Evolutionary conservation across 2,329 filamentous ascomycete species (phyloP), one percentile per base, ranked within the genome.

Genomic region (Penicillium sp.): DNA sequence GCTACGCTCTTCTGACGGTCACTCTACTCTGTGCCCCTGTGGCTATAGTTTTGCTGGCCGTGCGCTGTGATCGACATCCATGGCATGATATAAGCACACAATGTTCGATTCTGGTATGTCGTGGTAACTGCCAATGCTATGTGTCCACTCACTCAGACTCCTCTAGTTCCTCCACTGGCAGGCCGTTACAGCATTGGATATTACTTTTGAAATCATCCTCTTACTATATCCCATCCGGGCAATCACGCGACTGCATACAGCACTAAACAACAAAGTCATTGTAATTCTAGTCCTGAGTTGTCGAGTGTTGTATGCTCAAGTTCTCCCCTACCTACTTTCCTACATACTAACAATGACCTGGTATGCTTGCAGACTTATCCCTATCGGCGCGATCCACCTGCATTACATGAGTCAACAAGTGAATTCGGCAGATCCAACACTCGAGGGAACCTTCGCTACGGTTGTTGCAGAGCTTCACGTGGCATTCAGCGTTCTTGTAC

Each of bases 401-500:
- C 55, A 73, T 54, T 78, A 72, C 55, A 58, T 78, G 10, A 58
- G 61, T 14, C 53, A 52, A 6, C 65, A 70, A 35, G 55, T 73
- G 46, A 40, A 63, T 22, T 73, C 75, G 8, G 18, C 60, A n/a
- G 66, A 78, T 53, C 73, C 71, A 18, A 72, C 73, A 3, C 68
- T 80, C 5, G 55, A 67, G 26, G 73, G 72, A 18, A 69, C 72
- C 13, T 62, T 72, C 13, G 66, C 71, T 2, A 67, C 64, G 1
- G 67, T 77, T 1, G 70, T 72, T 44, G 73, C 73, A 0, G 76
- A 79, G 56, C 66, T 76, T 40, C 72, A 79, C 56, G 60, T 79
- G 10, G 68, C 70, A 51, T 75, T 77, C 50, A 72, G 72, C 39
- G 69, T 80, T 11, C 68, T 79, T 5, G 70, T 76, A 18, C 72